These are phyloP conservation scores for Pyrenochaeta sp. DNA, from an alignment of 2,329 filamentous ascomycete genomes.

Conservation along the genomic window DNA sequence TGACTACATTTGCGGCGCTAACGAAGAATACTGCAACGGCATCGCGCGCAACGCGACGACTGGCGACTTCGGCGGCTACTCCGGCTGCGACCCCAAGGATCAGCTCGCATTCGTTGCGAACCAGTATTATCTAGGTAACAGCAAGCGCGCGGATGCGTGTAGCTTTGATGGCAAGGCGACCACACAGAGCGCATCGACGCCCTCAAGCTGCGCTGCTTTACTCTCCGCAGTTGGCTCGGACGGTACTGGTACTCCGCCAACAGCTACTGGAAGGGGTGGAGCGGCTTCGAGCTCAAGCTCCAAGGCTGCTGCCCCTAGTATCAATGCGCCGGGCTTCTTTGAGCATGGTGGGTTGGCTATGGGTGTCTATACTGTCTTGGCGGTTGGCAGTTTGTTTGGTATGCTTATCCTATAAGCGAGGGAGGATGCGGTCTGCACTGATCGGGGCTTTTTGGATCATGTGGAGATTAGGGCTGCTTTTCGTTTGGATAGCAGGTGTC, in stretches of 20 bases:
- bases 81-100: constrained; percentile 74
- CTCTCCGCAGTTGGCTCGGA: constrained; percentile 69
- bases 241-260: constrained; percentile 62
- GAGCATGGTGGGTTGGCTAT: constrained; percentile 34
- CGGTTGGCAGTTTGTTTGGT: constrained; percentile 32
- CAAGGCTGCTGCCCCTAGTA: constrained; percentile 30
- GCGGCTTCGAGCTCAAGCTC: constrained; percentile 27
- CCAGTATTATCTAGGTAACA: constrained; percentile 69
- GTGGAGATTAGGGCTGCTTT: background rate
- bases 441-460: background rate
- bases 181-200: constrained; percentile 59
- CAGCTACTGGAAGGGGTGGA: constrained; percentile 39
- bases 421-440: background rate
- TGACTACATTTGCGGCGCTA: constrained; percentile 71
- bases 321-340: constrained; percentile 33
- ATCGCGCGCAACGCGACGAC: constrained; percentile 73
- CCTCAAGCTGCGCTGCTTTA: constrained; percentile 64
- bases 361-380: constrained; percentile 30
- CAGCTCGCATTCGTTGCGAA: constrained; percentile 79
- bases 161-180: constrained; percentile 73
- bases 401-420: constrained; percentile 35
- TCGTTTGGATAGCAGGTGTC: background rate
- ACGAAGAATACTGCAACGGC: constrained; percentile 67
- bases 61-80: constrained; percentile 77
- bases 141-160: constrained; percentile 65